Percentiles rank a stretch among this genome's conserved stretches.
phyloP scores from a whole-genome alignment of 2,329 filamentous ascomycete species.

The Albifimbria verrucaria region DNA sequence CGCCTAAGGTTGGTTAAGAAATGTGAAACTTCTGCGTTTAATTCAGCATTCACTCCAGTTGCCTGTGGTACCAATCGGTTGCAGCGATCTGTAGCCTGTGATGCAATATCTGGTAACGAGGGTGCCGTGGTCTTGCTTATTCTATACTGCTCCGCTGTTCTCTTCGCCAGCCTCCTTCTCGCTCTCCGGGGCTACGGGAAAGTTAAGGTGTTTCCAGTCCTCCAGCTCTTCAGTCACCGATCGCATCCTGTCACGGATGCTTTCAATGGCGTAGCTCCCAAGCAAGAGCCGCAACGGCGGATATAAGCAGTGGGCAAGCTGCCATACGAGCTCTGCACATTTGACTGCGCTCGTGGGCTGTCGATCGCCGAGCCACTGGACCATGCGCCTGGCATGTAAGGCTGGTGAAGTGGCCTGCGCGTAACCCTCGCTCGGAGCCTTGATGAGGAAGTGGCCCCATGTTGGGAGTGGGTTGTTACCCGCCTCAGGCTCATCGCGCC shows the following conservation, averaged over 20 bases:
- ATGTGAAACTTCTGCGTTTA: too few species aligned
- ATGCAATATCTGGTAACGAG: too few species aligned
- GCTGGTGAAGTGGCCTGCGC: conserved; percentile 74
- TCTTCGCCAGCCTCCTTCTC: conserved; percentile 13
- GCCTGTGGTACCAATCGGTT: too few species aligned
- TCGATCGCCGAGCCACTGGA: conserved; percentile 90
- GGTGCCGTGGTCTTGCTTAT: too few species aligned
- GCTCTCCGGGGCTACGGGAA: conserved; percentile 36
- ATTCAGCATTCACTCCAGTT: too few species aligned
- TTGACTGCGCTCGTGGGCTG: conserved; percentile 92
- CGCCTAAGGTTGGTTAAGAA: too few species aligned
- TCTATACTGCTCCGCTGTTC: background rate
- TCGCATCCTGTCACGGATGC: conserved; percentile 82
- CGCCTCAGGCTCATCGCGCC: conserved; percentile 73
- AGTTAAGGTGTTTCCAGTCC: conserved; percentile 87
- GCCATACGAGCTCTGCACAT: conserved; percentile 90
- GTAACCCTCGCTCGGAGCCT: conserved; percentile 80
- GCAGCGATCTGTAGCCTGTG: too few species aligned
- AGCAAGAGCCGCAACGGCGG: conserved; percentile 83
- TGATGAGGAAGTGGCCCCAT: conserved; percentile 91
- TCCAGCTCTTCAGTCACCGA: conserved; percentile 94
- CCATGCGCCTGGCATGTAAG: conserved; percentile 82
- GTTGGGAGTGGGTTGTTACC: conserved; percentile 61
- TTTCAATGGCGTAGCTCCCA: conserved; percentile 93
- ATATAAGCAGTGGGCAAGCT: conserved; percentile 91